Evolutionary conservation across 2,329 filamentous ascomycete species (phyloP), one percentile per base, ranked within the genome.

Genomic region (Ophiostoma sp.): DNA sequence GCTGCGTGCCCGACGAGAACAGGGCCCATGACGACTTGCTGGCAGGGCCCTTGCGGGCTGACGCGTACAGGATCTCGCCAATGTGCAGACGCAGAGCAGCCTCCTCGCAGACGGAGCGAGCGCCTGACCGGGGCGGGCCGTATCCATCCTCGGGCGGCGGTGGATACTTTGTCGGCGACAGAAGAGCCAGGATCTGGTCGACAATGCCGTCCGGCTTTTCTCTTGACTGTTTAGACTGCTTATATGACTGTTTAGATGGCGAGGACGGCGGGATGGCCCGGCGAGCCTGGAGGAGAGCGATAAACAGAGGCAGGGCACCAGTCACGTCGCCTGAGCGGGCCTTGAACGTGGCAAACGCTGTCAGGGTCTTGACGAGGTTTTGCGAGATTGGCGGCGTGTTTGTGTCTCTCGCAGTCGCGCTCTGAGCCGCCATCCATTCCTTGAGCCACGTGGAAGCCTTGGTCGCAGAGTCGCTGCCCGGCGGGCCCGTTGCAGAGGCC

Each of bases 81-180:
- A 98, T 94, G 79, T 97, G 95, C 33, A 93, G 85, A 83, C 93
- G 93, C 17, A 97, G 80, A 0, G 88, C 92, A 2, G 93, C 93
- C 79, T 97, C 94, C 74, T 95, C 90, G 79, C 94, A 97, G 52
- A 86, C 85, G 73, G 91, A 87, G 36, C 84, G 82, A 11, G 87
- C 77, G 70, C 86, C 86, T 66, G 92, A 89, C 70, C 84, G 80
- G 0, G 94, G 87, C 0, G 89, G 84, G 3, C 86, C 80, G 66
- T 90, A 86, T 69, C 94, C 94, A 67, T 91, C 89, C 0, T 86
- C 82, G 0, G 89, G 90, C 0, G 91, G 85, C 0, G 87, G 79
- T 0, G 94, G 93, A 76, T 93, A 96, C 52, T 15, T 41, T 31
- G 73, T 71, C 2, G 71, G 71, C 8, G 67, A 20, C 10, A 73